These are phyloP conservation scores for Colletotrichum sp. DNA, from an alignment of 2,329 filamentous ascomycete genomes.

Conservation along the genomic window DNA sequence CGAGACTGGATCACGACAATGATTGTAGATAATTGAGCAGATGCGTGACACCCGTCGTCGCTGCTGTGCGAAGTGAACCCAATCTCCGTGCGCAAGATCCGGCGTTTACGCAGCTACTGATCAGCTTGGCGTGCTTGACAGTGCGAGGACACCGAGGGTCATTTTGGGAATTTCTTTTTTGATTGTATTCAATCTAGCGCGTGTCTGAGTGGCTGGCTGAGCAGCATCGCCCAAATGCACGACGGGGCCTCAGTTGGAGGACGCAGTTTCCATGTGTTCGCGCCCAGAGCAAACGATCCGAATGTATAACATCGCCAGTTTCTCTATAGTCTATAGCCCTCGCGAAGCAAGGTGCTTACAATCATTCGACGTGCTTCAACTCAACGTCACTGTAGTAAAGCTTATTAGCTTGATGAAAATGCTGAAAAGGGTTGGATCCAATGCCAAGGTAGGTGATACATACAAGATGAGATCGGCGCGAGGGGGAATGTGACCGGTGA, in stretches of 20 bases:
- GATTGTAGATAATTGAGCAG: neutral
- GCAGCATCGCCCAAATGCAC: neutral
- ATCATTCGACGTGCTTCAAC: constrained; percentile 66
- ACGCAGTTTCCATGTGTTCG: neutral
- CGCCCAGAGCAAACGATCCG: neutral
- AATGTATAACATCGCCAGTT: neutral
- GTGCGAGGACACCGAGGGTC: neutral
- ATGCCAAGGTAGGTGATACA: constrained; percentile 36
- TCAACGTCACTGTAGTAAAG: constrained; percentile 63
- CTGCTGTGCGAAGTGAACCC: neutral
- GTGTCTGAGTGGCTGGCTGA: neutral
- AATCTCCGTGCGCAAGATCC: neutral
- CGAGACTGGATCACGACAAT: neutral
- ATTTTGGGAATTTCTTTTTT: neutral
- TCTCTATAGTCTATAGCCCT: neutral
- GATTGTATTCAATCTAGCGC: neutral
- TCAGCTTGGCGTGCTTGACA: neutral
- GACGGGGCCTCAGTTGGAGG: neutral
- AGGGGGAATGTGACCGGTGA: constrained; percentile 77
- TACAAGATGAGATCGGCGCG: constrained; percentile 84
- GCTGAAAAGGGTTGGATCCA: neutral
- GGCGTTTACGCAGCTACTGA: neutral
- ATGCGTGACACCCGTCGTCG: neutral
- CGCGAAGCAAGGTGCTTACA: neutral
- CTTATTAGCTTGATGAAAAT: neutral